Conservation (phyloP, 257 asterid genomes). For the Pogostemon cablin region DNA sequence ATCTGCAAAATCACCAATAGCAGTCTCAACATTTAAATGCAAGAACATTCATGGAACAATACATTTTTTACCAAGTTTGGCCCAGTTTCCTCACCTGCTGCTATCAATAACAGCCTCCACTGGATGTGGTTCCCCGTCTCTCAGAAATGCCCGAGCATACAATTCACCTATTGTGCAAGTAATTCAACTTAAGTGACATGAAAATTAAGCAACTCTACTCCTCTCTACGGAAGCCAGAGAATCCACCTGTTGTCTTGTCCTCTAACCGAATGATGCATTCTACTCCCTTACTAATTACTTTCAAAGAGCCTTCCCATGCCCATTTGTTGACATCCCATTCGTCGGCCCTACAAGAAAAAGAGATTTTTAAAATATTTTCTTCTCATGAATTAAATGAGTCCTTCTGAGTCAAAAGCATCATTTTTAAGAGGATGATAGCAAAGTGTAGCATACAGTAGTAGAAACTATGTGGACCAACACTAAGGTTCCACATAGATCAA, state of each 20-base stretch:
- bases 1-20: slow-evolving; percentile 63
- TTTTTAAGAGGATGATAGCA: slow-evolving; percentile 3
- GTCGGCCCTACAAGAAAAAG: slow-evolving; percentile 72
- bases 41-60: background rate
- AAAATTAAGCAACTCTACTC: background rate
- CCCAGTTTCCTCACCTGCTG: slow-evolving; percentile 72
- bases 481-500: background rate
- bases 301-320: slow-evolving; percentile 96
- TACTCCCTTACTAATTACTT: slow-evolving; percentile 85
- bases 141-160: slow-evolving; percentile 94
- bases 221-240: slow-evolving; percentile 21
- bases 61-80: slow-evolving; percentile 18
- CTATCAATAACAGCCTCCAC: slow-evolving; percentile 98
- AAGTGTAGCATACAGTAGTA: background rate
- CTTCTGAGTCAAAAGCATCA: background rate
- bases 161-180: slow-evolving; percentile 67
- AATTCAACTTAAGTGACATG: slow-evolving; percentile 6
- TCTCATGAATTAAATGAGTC: slow-evolving; percentile 15
- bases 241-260: slow-evolving; percentile 83
- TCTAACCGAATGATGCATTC: slow-evolving; percentile 91
- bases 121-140: slow-evolving; percentile 98
- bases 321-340: slow-evolving; percentile 99
- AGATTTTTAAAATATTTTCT: slow-evolving; percentile 9
- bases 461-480: background rate
- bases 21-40: slow-evolving; percentile 31